Evolutionary conservation across 192 early-diverging fungal species (phyloP), one percentile per base, ranked within the genome.

Genomic region (Backusella sp.): DNA sequence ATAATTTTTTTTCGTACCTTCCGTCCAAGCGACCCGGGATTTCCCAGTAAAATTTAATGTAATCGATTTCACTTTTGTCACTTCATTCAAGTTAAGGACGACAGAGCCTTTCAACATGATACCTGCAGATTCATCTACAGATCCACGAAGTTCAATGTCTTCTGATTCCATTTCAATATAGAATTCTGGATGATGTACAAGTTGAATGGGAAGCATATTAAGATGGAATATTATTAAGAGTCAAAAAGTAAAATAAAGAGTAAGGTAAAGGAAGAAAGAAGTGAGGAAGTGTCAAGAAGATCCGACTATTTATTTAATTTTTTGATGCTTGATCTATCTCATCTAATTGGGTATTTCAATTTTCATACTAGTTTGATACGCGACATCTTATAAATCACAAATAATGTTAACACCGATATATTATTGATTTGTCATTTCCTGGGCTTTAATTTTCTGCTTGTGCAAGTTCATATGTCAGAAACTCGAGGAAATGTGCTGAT

Each of bases 81-180:
- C 34, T 69, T 92, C 91, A 26, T 69, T 28, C 30, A 87, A 73
- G 42, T 79, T 82, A 21, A 92, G 76, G 8, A 85, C 62, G 2
- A 92, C 79, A 23, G 82, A 77, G 1, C 91, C 91, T 67, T 86
- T 83, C 19, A 92, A 77, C 12, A 92, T 56, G 28, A 77, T 76
- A 28, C 87, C 86, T 9, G 78, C 82, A 14, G 86, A 83, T 75
- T 88, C 86, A 2, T 78, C 52, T 2, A 68, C 39, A 56, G 69
- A 46, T 17, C 87, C 87, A 67, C 76, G 86, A 28, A 88, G 59
- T 32, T 73, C 56, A 23, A 86, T 62, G 7, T 77, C 41, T 49
- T 81, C 76, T 8, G 70, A 39, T 36, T 86, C 83, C 15, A 86
- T 17, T 11, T 79, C 36, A 44, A 86, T 86, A 73, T 82, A 71